Base-by-base conservation (phyloP, 129 eudicot genomes). In the Flaveria sonorensis region DNA sequence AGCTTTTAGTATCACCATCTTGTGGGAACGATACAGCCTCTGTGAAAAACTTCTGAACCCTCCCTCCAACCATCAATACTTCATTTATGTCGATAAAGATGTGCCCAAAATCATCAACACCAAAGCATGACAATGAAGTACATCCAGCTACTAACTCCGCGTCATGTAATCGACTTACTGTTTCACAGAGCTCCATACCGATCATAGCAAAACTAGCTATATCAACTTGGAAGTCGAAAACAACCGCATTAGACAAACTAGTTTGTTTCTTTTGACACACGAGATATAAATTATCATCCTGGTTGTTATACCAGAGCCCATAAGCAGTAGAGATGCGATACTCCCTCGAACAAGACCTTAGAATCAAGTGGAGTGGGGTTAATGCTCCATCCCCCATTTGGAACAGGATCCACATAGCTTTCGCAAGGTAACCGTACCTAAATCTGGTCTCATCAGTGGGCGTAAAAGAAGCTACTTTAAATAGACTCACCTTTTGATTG, bases 271-370 rank as follows among this genome's bases (percentile, higher is more conserved):
- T 78, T 74, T 87, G 84, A 56, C 77, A 84, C 40, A 85, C 85
- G 39, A 93, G 61, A 81, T 86, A 93, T 14, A 90, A 83, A 73
- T 68, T 15, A 16, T 78, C 74, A 82, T 85, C 85, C 36, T 67
- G 81, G 51, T 66, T 71, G 59, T 82, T 82, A 71, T 63, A 84
- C 97, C 98, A 93, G 82, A 93, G 81, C 59, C 98, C 98, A 39
- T 72, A 88, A 67, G 77, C 80, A 53, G 59, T 80, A 68, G 91
- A 90, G 50, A 87, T 75, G 52, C 83, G 73, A 77, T 75, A 0
- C 32, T 24, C 63, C 68, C 74, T 88, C 80, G 42, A 79, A 79
- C 81, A 53, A 2, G 75, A 53, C 10, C 81, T 71, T 18, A 93
- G 75, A 40, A 88, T 47, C 71, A 81, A 70, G 1, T 47, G 53